Conservation (phyloP, 208 protist species). For the Leishmania lainsoni region DNA sequence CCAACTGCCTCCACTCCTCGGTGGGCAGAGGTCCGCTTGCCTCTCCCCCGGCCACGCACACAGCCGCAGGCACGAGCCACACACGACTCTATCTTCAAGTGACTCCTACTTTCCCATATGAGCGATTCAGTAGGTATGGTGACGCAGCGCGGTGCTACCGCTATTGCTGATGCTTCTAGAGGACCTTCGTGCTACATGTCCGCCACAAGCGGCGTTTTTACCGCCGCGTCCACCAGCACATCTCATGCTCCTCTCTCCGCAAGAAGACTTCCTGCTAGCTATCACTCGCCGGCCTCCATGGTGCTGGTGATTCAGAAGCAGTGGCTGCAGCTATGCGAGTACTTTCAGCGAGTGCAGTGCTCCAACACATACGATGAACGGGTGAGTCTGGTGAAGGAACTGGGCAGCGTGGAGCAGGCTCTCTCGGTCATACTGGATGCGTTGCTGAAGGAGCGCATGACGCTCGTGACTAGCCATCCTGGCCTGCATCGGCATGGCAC, state of each 20-base stretch:
- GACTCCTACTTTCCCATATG: neutral
- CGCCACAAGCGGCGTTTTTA: neutral
- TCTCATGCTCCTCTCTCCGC: neutral
- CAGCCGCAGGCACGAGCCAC: neutral
- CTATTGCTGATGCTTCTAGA: neutral
- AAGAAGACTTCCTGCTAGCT: neutral
- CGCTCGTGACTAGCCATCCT: constrained; percentile 5
- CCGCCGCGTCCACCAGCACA: neutral
- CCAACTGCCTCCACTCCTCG: neutral
- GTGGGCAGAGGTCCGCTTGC: neutral
- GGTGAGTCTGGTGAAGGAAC: constrained; percentile 21
- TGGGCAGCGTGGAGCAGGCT: constrained; percentile 37
- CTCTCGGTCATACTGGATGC: constrained; percentile 49
- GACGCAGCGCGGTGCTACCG: neutral
- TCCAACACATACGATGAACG: constrained; percentile 34
- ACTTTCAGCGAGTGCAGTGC: constrained; percentile 58
- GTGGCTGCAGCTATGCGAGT: constrained; percentile 58
- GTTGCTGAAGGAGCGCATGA: constrained; percentile 38
- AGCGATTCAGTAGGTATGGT: neutral
- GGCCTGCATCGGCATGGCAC: constrained; percentile 5
- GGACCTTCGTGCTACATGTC: neutral
- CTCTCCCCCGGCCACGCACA: neutral
- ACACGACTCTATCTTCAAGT: neutral
- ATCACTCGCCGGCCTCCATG: constrained; percentile 15
- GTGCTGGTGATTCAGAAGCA: constrained; percentile 32